These are phyloP conservation scores for Colletotrichum lini DNA, from an alignment of 2,329 filamentous ascomycete genomes.

Conservation along the genomic window DNA sequence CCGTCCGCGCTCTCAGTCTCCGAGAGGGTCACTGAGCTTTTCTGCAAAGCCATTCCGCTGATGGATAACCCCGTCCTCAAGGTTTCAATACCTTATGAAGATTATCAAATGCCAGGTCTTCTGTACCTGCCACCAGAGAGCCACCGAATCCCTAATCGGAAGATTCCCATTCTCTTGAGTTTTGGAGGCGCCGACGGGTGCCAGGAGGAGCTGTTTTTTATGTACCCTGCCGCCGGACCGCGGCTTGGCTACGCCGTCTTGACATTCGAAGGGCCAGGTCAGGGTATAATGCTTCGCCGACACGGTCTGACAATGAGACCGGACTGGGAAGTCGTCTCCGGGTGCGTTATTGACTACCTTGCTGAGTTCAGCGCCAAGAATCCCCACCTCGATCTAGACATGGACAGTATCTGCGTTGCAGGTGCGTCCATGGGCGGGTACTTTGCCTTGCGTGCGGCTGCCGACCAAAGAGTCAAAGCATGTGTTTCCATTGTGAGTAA, in stretches of 20 bases:
- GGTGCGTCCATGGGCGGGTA: conserved; percentile 62
- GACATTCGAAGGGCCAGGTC: conserved; percentile 62
- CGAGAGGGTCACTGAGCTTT: conserved; percentile 47
- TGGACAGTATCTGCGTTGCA: conserved; percentile 53
- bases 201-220: conserved; percentile 59
- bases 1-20: conserved; percentile 43
- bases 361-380: conserved; percentile 33
- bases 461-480: conserved; percentile 59
- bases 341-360: conserved; percentile 52
- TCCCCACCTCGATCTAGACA: conserved; percentile 52
- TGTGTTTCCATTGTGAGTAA: conserved; percentile 53
- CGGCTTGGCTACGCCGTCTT: conserved; percentile 58
- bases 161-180: conserved; percentile 54
- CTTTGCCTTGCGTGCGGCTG: conserved; percentile 58
- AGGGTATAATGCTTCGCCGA: conserved; percentile 55
- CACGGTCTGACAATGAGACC: conserved; percentile 50
- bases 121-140: conserved; percentile 52
- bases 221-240: conserved; percentile 46
- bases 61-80: conserved; percentile 48
- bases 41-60: conserved; percentile 48
- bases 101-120: conserved; percentile 52
- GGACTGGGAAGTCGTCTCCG: conserved; percentile 56
- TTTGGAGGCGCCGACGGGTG: conserved; percentile 54
- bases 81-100: conserved; percentile 57
- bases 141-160: conserved; percentile 43